Evolutionary conservation across 2,329 filamentous ascomycete genomes (phyloP).

Genomic region (Coniochaeta hoffmannii): DNA sequence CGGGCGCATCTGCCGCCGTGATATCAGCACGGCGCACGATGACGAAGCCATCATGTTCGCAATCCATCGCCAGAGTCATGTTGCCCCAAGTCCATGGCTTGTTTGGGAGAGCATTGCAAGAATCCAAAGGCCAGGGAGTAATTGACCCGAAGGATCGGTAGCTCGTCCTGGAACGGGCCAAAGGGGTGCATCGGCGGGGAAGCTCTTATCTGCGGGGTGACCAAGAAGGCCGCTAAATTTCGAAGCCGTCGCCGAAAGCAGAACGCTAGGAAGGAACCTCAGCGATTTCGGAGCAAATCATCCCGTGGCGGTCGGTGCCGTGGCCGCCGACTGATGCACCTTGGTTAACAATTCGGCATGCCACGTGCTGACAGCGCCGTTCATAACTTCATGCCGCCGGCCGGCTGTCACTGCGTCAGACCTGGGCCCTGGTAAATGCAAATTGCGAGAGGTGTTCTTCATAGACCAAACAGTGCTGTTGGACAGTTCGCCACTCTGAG

Average conservation of each 20-base stretch:
- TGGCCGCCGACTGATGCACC: too few relatives aligned
- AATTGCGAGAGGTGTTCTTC: too few relatives aligned
- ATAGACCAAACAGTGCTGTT: too few relatives aligned
- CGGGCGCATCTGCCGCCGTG: background rate
- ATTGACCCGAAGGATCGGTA: background rate
- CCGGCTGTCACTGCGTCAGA: too few relatives aligned
- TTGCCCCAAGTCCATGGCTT: background rate
- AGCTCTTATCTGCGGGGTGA: background rate
- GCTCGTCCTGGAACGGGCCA: background rate
- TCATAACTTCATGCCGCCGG: too few relatives aligned
- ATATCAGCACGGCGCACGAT: background rate
- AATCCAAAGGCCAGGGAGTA: background rate
- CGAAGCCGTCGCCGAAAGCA: background rate
- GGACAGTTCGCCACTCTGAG: too few relatives aligned
- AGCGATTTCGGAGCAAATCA: background rate
- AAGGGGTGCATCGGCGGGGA: background rate
- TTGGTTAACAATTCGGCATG: too few relatives aligned
- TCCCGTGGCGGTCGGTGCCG: too few relatives aligned
- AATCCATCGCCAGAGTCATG: background rate
- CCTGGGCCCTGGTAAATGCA: too few relatives aligned
- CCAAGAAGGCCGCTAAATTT: background rate
- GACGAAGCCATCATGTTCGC: conserved; percentile 1
- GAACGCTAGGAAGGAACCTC: background rate
- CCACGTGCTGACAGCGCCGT: too few relatives aligned
- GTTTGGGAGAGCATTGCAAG: background rate